Evolutionary conservation across 75 land plant species (phyloP), one percentile per base, ranked within the genome.

Genomic region (Sequoia sempervirens): DNA sequence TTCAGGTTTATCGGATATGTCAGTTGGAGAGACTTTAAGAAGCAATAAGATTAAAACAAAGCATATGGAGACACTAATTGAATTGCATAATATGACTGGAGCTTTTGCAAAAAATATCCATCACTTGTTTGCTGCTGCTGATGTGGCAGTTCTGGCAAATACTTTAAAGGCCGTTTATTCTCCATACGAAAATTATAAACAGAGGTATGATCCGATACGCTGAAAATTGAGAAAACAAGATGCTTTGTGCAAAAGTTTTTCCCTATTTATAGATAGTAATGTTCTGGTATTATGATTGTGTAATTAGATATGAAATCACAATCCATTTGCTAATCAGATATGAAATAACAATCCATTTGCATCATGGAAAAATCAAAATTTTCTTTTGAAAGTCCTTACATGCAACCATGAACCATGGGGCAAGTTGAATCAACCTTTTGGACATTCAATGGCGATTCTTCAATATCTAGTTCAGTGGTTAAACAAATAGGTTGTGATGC

Each of bases 61-160:
- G 84, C 95, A 92, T 85, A 89, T 97, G 10, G 91, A 89, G 73
- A 90, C 92, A 37, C 88, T 96, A 30, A 96, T 97, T 82, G 92
- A 89, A 52, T 85, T 97, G 75, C 98, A 97, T 80, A 96, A 91
- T 87, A 91, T 94, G 90, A 94, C 96, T 61, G 87, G 90, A n/a
- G 81, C 92, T 38, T 97, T 97, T 91, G 94, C 98, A 18, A 93
- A 91, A 79, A 97, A 97, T 88, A 85, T 97, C n/a, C 94, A 94
- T 81, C 98, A 93, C 83, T 85, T 96, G 79, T 95, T 97, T 86
- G 86, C 93, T 81, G 90, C 87, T 32, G 89, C 94, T 80, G 95
- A 96, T 85, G 40, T 89, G 53, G 85, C 85, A 61, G 90, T 93
- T 81, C 68, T 92, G 75, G 81, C 89, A 69, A 84, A 87, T 45